Base-by-base conservation (phyloP, 2,329 filamentous ascomycete genomes). In the Penicillium sp. region DNA sequence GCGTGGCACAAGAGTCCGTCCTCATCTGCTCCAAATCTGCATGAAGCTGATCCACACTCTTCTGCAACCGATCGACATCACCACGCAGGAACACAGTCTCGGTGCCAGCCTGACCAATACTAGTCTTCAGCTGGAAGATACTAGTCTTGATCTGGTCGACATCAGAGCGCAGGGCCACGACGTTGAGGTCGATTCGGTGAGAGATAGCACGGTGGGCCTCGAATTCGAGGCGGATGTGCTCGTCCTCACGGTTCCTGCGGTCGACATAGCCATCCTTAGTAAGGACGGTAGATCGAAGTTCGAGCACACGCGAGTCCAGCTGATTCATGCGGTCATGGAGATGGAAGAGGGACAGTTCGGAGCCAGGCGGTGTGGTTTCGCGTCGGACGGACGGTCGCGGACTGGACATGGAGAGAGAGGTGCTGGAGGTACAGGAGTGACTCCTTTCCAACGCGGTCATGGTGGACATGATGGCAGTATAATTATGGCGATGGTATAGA, bases 241-340 rank as follows among this genome's bases (percentile, higher is more conserved):
- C 63, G 53, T 74, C 71, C 59, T 74, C 69, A 14, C 68, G 65
- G 53, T 72, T 73, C 2, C 70, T 63, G 47, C 70, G 66, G 44
- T 73, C 70, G 41, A 68, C 61, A 58, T 74, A 74, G 24, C 61
- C 64, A 43, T 74, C 69, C 50, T 70, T 71, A 20, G 71, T 73
- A 27, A 74, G 50, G n/a, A 71, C 60, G 24, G 61, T 65, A 13
- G 69, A 65, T 27, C 68, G 69, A n/a, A 74, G 61, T 16, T 73
- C 70, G 25, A 66, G 58, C 6, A 74, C 58, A 44, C 66, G 69
- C 4, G 71, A 69, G 40, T 73, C 71, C 9, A 74, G 63, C 31
- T 69, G 63, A 49, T 68, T 69, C 22, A 74, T 59, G 24, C 70
- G 71, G 48, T 74, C 70, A 55, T 73, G 65, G 51, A 73, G 62